phyloP scores from a whole-genome alignment of 352 stramenopile species.

The Phytopythium helicoides region DNA sequence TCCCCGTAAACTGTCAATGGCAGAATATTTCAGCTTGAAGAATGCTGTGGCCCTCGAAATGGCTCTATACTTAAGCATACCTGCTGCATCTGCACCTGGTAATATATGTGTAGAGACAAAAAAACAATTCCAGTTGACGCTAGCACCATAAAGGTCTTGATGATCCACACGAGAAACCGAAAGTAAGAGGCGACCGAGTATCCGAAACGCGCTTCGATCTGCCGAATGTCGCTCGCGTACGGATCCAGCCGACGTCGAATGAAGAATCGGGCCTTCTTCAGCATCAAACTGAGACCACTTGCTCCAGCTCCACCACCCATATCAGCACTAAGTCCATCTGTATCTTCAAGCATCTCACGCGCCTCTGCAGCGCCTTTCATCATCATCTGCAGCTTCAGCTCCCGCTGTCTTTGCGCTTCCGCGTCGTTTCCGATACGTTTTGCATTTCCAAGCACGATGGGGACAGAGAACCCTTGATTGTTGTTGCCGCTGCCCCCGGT shows the following conservation, averaged over 20 bases:
- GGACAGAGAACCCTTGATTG: conserved; percentile 5
- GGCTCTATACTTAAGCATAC: too few species aligned
- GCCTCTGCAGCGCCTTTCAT: conserved; percentile 50
- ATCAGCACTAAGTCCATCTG: conserved; percentile 15
- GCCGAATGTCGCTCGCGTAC: conserved; percentile 60
- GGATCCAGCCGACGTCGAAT: conserved; percentile 37
- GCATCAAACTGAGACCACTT: conserved; percentile 23
- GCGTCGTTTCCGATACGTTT: conserved; percentile 22
- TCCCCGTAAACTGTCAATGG: not conserved
- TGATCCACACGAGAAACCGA: conserved; percentile 76
- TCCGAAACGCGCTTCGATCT: conserved; percentile 81
- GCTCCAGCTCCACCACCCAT: conserved; percentile 5
- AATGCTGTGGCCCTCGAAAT: too few species aligned
- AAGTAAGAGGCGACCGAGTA: conserved; percentile 82
- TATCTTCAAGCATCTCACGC: conserved; percentile 51
- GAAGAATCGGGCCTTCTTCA: conserved; percentile 29
- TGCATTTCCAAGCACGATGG: conserved; percentile 13
- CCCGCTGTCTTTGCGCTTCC: conserved; percentile 37
- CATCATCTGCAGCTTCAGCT: conserved; percentile 55
- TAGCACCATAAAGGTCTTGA: conserved; percentile 66
- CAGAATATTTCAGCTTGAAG: too few species aligned
- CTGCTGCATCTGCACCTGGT: conserved; percentile 20
- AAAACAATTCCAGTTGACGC: conserved; percentile 46
- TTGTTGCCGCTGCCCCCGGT: conserved; percentile 3
- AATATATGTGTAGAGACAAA: conserved; percentile 49